These are phyloP conservation scores for Aristolochia contorta DNA, from an alignment of 164 flowering plant species.

Conservation along the genomic window DNA sequence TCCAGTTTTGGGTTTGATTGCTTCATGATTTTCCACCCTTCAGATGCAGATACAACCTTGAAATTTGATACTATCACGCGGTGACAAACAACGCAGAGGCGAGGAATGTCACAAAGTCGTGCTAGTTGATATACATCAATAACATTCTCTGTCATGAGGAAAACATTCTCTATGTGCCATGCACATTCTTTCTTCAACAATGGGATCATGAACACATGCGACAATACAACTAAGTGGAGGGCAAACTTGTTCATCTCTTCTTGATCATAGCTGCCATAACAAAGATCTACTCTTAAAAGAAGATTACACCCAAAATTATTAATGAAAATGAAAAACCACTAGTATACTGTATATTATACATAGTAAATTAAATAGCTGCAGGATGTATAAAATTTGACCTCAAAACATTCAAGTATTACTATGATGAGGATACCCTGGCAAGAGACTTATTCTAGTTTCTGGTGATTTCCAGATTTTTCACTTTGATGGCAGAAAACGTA, in stretches of 20 bases:
- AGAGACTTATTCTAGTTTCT: too few species aligned
- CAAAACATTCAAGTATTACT: too few species aligned
- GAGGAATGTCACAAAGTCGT: slow-evolving; percentile 65
- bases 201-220: slow-evolving; percentile 66
- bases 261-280: slow-evolving; percentile 45
- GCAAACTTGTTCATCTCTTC: slow-evolving; percentile 54
- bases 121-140: slow-evolving; percentile 71
- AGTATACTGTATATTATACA: too few species aligned
- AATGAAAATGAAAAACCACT: too few species aligned
- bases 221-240: slow-evolving; percentile 61
- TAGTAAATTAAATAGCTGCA: too few species aligned
- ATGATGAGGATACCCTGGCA: too few species aligned
- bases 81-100: slow-evolving; percentile 59
- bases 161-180: slow-evolving; percentile 33
- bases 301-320: too few species aligned
- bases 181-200: slow-evolving; percentile 55
- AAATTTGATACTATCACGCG: slow-evolving; percentile 46
- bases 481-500: too few species aligned
- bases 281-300: neutral
- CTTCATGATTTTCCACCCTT: slow-evolving; percentile 78
- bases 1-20: slow-evolving; percentile 68
- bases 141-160: slow-evolving; percentile 53
- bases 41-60: slow-evolving; percentile 40
- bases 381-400: too few species aligned
- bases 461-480: too few species aligned